A percentile compares a stretch with the other conserved stretches of the same genome.
These are phyloP conservation scores for Syzygium syzygioides DNA, from an alignment of 441 rosid species.

Conservation along the genomic window DNA sequence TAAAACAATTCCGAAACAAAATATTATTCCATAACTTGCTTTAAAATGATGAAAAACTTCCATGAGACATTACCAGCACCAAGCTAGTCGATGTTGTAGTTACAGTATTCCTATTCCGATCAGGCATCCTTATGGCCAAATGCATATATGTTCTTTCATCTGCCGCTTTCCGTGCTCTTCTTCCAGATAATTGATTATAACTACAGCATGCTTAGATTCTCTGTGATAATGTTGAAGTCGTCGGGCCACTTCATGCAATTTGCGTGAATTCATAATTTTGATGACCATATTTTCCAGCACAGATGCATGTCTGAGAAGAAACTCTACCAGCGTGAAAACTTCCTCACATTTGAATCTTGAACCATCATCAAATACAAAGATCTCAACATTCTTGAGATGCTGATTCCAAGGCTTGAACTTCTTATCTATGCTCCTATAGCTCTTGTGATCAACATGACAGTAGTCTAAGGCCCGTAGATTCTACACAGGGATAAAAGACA, in stretches of 20 bases:
- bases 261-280: background rate
- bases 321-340: background rate
- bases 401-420: background rate
- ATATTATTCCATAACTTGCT: background rate
- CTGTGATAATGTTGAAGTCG: background rate
- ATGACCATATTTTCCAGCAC: background rate
- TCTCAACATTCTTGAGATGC: background rate
- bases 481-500: background rate
- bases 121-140: background rate
- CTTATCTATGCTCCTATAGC: background rate
- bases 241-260: background rate
- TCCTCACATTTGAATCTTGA: background rate
- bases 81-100: background rate
- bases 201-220: background rate
- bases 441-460: background rate
- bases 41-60: background rate
- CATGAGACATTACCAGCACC: background rate
- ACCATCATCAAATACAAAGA: too few species aligned
- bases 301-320: background rate
- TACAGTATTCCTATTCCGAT: background rate
- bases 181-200: background rate
- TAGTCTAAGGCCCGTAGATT: background rate
- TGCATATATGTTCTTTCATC: background rate
- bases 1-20: background rate
- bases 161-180: background rate